phyloP scores from a whole-genome alignment of 805 yeast genomes.

The Jamesozyma piceae region DNA sequence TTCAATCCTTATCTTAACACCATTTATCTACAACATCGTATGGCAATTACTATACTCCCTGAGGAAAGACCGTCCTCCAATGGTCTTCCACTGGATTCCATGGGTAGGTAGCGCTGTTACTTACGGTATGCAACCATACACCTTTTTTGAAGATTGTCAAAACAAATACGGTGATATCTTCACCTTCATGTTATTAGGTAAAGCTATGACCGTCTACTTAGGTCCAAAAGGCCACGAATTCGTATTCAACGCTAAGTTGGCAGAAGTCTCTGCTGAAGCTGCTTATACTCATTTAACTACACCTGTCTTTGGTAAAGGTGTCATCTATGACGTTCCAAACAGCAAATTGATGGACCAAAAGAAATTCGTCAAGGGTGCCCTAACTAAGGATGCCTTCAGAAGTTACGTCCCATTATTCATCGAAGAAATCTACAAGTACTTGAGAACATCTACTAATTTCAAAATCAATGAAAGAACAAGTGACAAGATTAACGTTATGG shows the following conservation, averaged over 20 bases:
- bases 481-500: constrained; percentile 62
- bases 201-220: constrained; percentile 86
- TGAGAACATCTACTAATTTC: constrained; percentile 45
- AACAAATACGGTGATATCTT: constrained; percentile 86
- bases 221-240: constrained; percentile 98
- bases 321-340: constrained; percentile 94
- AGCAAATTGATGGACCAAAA: constrained; percentile 93
- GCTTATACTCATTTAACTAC: constrained; percentile 96
- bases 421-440: constrained; percentile 64
- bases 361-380: constrained; percentile 86
- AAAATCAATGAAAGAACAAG: constrained; percentile 28
- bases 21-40: constrained; percentile 53
- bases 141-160: constrained; percentile 72
- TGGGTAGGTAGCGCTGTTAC: constrained; percentile 88
- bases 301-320: constrained; percentile 98
- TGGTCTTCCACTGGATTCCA: constrained; percentile 88
- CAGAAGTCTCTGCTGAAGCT: constrained; percentile 91
- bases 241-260: constrained; percentile 79
- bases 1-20: constrained; percentile 32
- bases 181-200: constrained; percentile 82
- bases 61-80: constrained; percentile 75
- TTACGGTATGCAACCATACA: constrained; percentile 91
- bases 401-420: constrained; percentile 80
- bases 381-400: constrained; percentile 76
- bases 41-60: constrained; percentile 66